Conservation (phyloP, 306 rosid genomes). For the Alnus rubra region DNA sequence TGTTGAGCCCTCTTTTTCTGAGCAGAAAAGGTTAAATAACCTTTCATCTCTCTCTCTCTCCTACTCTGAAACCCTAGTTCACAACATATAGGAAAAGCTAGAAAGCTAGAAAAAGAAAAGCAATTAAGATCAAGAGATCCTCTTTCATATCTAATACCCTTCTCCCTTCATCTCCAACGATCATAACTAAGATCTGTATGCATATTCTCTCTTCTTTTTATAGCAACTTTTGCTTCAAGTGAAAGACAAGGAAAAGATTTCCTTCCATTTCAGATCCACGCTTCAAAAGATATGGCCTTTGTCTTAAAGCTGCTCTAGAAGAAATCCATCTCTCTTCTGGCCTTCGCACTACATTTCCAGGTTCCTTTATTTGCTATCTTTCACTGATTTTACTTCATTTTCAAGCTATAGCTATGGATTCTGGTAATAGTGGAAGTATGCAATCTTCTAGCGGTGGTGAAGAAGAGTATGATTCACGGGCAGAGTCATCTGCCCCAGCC, state of each 20-base stretch:
- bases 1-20: conserved; percentile 33
- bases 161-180: not conserved
- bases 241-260: conserved; percentile 65
- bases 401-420: conserved; percentile 63
- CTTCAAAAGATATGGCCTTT: conserved; percentile 36
- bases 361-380: conserved; percentile 14
- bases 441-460: conserved; percentile 88
- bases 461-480: conserved; percentile 64
- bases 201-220: conserved; percentile 59
- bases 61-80: conserved; percentile 54
- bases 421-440: conserved; percentile 80
- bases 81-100: conserved; percentile 4
- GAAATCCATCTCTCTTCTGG: not conserved
- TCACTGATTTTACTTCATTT: not conserved
- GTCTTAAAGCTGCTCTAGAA: conserved; percentile 8
- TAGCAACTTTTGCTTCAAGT: conserved; percentile 41
- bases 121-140: no score
- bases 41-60: conserved; percentile 26
- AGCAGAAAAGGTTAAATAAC: conserved; percentile 40
- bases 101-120: not conserved
- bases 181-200: conserved; percentile 43
- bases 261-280: conserved; percentile 50
- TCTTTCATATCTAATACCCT: no score
- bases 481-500: conserved; percentile 27
- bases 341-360: not conserved